These are phyloP conservation scores for Xylaria sp. DNA, from an alignment of 2,329 filamentous ascomycete genomes.

Conservation along the genomic window DNA sequence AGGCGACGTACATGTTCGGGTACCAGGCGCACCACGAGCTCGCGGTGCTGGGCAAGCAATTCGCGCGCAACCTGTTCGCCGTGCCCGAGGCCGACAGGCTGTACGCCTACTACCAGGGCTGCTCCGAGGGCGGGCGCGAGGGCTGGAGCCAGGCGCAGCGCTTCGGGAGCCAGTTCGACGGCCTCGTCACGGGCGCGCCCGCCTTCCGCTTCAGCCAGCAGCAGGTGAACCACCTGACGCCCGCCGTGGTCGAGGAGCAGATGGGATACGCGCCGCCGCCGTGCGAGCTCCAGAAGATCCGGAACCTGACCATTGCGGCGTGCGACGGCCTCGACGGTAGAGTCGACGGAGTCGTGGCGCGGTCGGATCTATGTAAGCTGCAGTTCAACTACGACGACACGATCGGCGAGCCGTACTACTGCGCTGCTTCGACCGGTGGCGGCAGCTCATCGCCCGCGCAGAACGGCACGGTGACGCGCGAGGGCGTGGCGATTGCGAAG, in stretches of 20 bases:
- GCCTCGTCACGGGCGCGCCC: conserved; percentile 58
- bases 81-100: conserved; percentile 44
- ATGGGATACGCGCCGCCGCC: conserved; percentile 56
- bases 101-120: conserved; percentile 65
- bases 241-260: conserved; percentile 54
- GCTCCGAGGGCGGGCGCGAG: conserved; percentile 64
- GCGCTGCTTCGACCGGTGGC: conserved; percentile 51
- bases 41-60: conserved; percentile 55
- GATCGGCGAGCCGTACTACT: conserved; percentile 58
- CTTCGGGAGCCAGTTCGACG: conserved; percentile 60
- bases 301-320: conserved; percentile 64
- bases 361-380: conserved; percentile 53
- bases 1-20: conserved; percentile 53
- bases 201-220: conserved; percentile 59
- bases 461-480: conserved; percentile 47
- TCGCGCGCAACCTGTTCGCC: conserved; percentile 57
- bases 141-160: conserved; percentile 63
- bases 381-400: conserved; percentile 56
- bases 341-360: conserved; percentile 62
- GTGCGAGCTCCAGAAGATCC: conserved; percentile 59
- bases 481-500: conserved; percentile 48
- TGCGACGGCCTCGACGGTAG: conserved; percentile 67
- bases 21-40: conserved; percentile 54
- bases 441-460: conserved; percentile 42
- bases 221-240: conserved; percentile 57